Percentiles rank a stretch among this genome's conserved stretches.
phyloP scores from a whole-genome alignment of 106 monocot genomes.

The Platanthera guangdongensis region DNA sequence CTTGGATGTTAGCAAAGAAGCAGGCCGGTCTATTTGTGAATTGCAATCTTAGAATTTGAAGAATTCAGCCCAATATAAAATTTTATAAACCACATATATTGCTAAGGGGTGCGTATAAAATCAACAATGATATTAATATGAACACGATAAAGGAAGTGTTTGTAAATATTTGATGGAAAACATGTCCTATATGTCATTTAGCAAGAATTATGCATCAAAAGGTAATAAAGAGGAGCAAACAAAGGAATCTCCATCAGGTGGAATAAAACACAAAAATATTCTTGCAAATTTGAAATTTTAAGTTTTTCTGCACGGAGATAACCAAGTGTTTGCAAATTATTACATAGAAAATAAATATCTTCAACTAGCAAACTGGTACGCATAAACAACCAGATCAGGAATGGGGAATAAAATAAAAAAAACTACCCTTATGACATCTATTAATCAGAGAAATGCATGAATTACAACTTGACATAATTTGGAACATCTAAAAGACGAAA shows the following conservation, averaged over 20 bases:
- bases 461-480: neutral
- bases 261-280: neutral
- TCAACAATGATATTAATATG: too few species aligned
- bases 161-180: too few species aligned
- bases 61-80: too few species aligned
- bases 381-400: neutral
- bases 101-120: too few species aligned
- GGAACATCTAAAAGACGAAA: neutral
- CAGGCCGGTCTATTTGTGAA: neutral
- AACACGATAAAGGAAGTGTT: too few species aligned
- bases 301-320: neutral
- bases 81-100: too few species aligned
- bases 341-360: neutral
- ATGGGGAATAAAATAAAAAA: slow-evolving; percentile 1
- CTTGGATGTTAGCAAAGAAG: neutral
- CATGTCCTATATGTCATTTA: too few species aligned
- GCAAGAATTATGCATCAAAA: neutral
- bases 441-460: neutral
- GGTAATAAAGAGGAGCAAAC: neutral
- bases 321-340: neutral
- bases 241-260: neutral
- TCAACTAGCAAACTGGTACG: neutral
- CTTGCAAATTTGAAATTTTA: neutral
- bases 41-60: neutral
- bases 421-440: neutral